These are phyloP conservation scores for Dactylellina drechsleri DNA, from an alignment of 2,329 filamentous ascomycete genomes.

Conservation along the genomic window DNA sequence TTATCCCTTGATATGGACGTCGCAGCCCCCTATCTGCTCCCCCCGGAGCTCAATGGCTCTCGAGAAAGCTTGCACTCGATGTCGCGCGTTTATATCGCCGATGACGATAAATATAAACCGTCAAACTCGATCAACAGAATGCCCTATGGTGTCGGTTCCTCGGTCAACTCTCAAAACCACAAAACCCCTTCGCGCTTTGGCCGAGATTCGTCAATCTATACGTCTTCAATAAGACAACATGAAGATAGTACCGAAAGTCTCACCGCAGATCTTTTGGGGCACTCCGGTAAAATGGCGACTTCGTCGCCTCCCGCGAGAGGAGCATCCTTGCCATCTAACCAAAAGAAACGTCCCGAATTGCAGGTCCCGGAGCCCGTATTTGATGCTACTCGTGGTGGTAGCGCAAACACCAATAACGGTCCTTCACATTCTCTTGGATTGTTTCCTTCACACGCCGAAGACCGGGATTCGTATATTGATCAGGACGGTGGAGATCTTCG, in stretches of 20 bases:
- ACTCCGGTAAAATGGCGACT: constrained; percentile 47
- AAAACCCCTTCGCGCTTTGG: constrained; percentile 8
- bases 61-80: constrained; percentile 87
- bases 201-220: constrained; percentile 58
- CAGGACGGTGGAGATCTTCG: constrained; percentile 46
- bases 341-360: constrained; percentile 46
- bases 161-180: constrained; percentile 16
- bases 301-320: constrained; percentile 55
- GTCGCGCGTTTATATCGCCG: constrained; percentile 76
- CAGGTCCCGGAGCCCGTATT: constrained; percentile 28
- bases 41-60: constrained; percentile 79
- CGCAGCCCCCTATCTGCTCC: constrained; percentile 90
- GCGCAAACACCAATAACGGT: constrained; percentile 13
- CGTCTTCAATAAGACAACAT: constrained; percentile 56
- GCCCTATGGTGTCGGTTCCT: constrained; percentile 40
- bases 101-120: constrained; percentile 85
- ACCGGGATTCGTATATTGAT: constrained; percentile 50
- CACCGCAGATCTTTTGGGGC: constrained; percentile 46
- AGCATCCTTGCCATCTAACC: constrained; percentile 52
- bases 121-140: constrained; percentile 59
- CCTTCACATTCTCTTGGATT: constrained; percentile 26
- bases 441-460: constrained; percentile 32
- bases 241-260: constrained; percentile 55
- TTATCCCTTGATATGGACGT: constrained; percentile 77
- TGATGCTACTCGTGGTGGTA: constrained; percentile 38